phyloP scores from a whole-genome alignment of 1,284 basidiomycete genomes.

The Hymenochaete sp. region DNA sequence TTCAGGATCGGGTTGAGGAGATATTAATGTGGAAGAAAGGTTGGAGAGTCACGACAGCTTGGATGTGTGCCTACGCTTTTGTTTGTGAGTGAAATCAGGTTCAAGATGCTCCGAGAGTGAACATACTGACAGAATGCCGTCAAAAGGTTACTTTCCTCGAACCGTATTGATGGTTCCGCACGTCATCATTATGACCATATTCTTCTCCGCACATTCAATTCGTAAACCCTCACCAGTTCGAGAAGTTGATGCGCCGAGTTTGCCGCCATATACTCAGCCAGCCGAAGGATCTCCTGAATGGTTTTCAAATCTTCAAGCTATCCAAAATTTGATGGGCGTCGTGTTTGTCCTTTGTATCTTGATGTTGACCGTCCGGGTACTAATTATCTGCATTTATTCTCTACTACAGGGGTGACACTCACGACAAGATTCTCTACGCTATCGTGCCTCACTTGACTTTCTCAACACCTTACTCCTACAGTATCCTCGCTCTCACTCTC shows the following conservation, averaged over 20 bases:
- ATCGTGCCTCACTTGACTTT: conserved; percentile 37
- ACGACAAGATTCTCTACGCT: conserved; percentile 32
- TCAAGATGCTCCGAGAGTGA: not conserved
- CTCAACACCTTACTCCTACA: conserved; percentile 44
- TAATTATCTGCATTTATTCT: conserved; percentile 1
- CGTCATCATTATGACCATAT: conserved; percentile 40
- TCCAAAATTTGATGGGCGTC: conserved; percentile 75
- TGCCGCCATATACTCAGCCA: conserved; percentile 32
- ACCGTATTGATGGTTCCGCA: conserved; percentile 60
- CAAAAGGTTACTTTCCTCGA: conserved; percentile 57
- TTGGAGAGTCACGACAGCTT: conserved; percentile 53
- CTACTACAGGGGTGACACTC: conserved; percentile 37
- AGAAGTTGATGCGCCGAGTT: conserved; percentile 24
- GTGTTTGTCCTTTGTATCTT: conserved; percentile 36
- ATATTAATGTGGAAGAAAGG: conserved; percentile 64
- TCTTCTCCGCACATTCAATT: conserved; percentile 49
- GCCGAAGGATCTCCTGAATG: conserved; percentile 56
- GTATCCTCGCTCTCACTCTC: conserved; percentile 41
- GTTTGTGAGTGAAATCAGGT: conserved; percentile 43
- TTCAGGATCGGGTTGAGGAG: conserved; percentile 70
- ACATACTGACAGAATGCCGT: not conserved
- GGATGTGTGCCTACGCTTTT: conserved; percentile 62
- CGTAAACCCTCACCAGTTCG: conserved; percentile 17
- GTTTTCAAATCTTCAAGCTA: conserved; percentile 69
- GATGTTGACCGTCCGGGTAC: not conserved